Conservation (phyloP, 441 rosid genomes). For the Monsonia emarginata region DNA sequence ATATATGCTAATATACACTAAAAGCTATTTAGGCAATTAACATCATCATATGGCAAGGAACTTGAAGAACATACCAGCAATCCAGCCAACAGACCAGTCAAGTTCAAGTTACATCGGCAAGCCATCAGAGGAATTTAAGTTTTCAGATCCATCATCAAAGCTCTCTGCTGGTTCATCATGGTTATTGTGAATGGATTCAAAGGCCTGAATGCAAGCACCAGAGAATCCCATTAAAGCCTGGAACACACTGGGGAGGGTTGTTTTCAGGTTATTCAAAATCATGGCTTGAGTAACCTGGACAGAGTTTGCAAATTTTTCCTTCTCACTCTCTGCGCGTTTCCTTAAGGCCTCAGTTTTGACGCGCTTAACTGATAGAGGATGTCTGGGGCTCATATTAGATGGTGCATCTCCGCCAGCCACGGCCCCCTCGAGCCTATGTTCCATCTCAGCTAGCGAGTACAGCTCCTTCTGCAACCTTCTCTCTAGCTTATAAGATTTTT, state of each 20-base stretch:
- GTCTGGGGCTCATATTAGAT: slow-evolving; percentile 46
- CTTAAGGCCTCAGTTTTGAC: slow-evolving; percentile 51
- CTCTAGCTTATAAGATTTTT: slow-evolving; percentile 57
- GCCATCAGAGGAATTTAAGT: slow-evolving; percentile 11
- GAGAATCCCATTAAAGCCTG: slow-evolving; percentile 59
- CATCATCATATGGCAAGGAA: background rate
- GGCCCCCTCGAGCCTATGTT: slow-evolving; percentile 44
- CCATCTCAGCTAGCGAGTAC: slow-evolving; percentile 46
- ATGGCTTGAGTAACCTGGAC: slow-evolving; percentile 46
- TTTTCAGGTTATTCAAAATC: slow-evolving; percentile 60
- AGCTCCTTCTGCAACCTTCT: slow-evolving; percentile 66
- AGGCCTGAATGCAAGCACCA: slow-evolving; percentile 40
- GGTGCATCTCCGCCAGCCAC: slow-evolving; percentile 28
- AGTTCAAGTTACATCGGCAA: background rate
- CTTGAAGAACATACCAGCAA: background rate
- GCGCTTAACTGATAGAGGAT: slow-evolving; percentile 58
- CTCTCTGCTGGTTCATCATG: slow-evolving; percentile 20
- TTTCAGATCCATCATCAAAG: slow-evolving; percentile 24
- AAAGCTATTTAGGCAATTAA: background rate
- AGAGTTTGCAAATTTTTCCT: slow-evolving; percentile 37
- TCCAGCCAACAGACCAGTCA: background rate
- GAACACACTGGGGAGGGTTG: slow-evolving; percentile 69
- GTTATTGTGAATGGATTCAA: slow-evolving; percentile 39
- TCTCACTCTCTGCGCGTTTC: slow-evolving; percentile 47
- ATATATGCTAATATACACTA: slow-evolving; percentile 7